Percentiles rank a stretch among this genome's conserved stretches.
These are phyloP conservation scores for Begonia peltatifolia DNA, from an alignment of 306 rosid genomes.

Conservation along the genomic window DNA sequence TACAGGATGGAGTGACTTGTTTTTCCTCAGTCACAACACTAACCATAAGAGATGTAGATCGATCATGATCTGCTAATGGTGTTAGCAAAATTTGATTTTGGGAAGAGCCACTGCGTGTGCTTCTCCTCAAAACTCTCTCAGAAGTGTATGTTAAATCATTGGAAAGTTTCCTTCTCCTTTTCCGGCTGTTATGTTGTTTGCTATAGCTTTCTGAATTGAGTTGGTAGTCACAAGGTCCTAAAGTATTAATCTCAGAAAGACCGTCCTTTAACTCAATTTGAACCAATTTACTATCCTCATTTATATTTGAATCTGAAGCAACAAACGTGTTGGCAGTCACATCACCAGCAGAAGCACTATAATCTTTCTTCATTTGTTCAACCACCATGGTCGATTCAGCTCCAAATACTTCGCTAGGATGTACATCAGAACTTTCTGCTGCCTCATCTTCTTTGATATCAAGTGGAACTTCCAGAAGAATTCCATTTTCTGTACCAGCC, in stretches of 20 bases:
- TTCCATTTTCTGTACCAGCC: conserved; percentile 14
- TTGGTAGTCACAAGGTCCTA: conserved; percentile 20
- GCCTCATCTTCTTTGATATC: conserved; percentile 15
- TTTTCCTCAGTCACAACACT: conserved; percentile 54
- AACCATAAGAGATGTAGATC: conserved; percentile 27
- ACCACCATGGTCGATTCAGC: conserved; percentile 17
- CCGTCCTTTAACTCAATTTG: conserved; percentile 31
- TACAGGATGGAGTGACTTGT: conserved; percentile 17
- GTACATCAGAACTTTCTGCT: conserved; percentile 10
- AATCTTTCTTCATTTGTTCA: conserved; percentile 21
- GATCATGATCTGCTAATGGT: conserved; percentile 24
- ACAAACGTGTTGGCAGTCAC: conserved; percentile 13
- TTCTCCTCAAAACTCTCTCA: conserved; percentile 74
- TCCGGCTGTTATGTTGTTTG: conserved; percentile 27
- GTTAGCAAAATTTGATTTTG: conserved; percentile 17
- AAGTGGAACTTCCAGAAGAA: conserved; percentile 20
- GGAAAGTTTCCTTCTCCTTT: conserved; percentile 50
- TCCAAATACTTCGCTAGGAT: conserved; percentile 6
- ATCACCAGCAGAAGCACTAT: conserved; percentile 18
- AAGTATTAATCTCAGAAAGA: conserved; percentile 32
- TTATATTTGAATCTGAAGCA: conserved; percentile 16
- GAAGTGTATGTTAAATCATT: conserved; percentile 24
- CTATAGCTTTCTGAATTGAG: conserved; percentile 28
- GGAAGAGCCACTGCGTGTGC: conserved; percentile 71
- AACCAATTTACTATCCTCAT: conserved; percentile 16